Conservation (phyloP, 1,139 yeast species). For the Schizosaccharomyces versatilis region DNA sequence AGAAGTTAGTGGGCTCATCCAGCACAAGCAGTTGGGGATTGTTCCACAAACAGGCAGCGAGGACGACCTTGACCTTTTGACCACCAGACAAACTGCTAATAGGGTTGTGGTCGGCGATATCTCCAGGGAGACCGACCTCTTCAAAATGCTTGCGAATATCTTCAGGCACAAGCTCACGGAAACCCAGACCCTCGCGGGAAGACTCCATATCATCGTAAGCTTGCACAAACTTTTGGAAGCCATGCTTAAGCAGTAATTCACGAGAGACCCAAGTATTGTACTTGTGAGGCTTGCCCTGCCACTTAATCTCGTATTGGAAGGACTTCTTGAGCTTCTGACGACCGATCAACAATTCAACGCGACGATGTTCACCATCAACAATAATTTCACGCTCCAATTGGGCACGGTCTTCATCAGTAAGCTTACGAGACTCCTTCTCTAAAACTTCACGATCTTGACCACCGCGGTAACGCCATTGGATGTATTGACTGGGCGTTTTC, state of each 20-base stretch:
- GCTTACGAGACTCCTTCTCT: constrained; percentile 75
- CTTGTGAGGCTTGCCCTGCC: constrained; percentile 84
- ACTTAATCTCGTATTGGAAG: constrained; percentile 88
- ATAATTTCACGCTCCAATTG: constrained; percentile 62
- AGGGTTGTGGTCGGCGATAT: constrained; percentile 94
- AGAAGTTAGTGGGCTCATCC: constrained; percentile 95
- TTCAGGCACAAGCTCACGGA: constrained; percentile 73
- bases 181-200: constrained; percentile 93
- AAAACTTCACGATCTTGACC: constrained; percentile 97
- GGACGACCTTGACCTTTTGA: constrained; percentile 90
- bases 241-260: constrained; percentile 55
- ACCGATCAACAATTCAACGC: constrained; percentile 83
- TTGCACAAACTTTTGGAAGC: constrained; percentile 72
- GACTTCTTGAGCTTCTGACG: constrained; percentile 90
- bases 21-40: constrained; percentile 93
- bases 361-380: constrained; percentile 75
- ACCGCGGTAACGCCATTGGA: constrained; percentile 93
- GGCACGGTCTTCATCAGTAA: constrained; percentile 61
- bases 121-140: constrained; percentile 92
- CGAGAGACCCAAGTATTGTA: constrained; percentile 85
- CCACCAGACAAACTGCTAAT: constrained; percentile 95
- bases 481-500: constrained; percentile 88
- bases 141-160: constrained; percentile 92
- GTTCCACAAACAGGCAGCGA: constrained; percentile 99
- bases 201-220: constrained; percentile 96